Evolutionary conservation across 345 rosid genomes (phyloP), one percentile per base, ranked within the genome.

Genomic region (Murraya paniculata): DNA sequence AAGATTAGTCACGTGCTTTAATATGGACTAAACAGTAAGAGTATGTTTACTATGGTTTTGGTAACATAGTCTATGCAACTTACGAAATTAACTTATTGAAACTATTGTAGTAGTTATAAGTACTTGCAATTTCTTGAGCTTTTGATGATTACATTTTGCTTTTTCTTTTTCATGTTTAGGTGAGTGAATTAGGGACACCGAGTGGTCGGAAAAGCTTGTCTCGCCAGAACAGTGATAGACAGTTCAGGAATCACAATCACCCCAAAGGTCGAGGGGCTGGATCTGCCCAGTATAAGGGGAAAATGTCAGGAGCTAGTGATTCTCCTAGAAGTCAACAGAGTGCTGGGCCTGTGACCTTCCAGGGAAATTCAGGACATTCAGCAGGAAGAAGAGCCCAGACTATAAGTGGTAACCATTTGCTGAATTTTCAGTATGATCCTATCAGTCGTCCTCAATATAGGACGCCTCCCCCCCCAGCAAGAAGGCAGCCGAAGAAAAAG

Each of bases 341-440:
- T 78, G 9, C 69, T 38, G 85, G 91, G 74, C 76, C 86, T 64
- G 53, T 11, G 16, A 84, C 75, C 72, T 81, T 84, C 79, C 87
- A 80, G 50, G 91, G 90, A 82, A 83, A 82, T 65, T 79, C 68
- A 74, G 72, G 83, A 28, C 84, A 86, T 83, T 79, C 87, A 33
- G 79, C 84, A 31, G 99, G 98, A 71, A 91, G 92, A 83, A 90
- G 87, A 74, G 88, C 87, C 21, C 94, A 92, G 83, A 88, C 81
- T 82, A 85, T 80, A 31, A 94, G 86, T 79, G 97, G 93, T 65
- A 94, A 96, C 45, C 98, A 96, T 84, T 83, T 94, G 82, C 90
- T 96, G 84, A 96, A 96, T 80, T 94, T 96, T 83, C 97, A 96
- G 31, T 96, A 94, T 78, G 97, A 96, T 64, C 97, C 98, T 14